Evolutionary conservation across 306 rosid genomes (phyloP).

Genomic region (Lotus japonicus): DNA sequence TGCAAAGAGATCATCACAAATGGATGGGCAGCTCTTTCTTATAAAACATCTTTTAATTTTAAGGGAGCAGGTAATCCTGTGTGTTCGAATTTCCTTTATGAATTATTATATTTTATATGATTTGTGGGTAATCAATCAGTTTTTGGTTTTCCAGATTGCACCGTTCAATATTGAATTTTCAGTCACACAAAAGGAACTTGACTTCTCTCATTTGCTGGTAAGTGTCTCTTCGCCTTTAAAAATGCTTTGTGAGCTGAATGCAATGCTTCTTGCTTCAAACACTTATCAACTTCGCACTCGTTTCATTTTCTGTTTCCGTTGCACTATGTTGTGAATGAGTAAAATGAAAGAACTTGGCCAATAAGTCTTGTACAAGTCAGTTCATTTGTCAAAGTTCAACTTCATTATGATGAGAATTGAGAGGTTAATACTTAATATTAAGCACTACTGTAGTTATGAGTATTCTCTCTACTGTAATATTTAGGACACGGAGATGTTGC

Average conservation of each 20-base stretch:
- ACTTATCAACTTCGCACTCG: neutral
- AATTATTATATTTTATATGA: conserved; percentile 4
- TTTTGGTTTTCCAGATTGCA: conserved; percentile 65
- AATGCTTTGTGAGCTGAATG: conserved; percentile 19
- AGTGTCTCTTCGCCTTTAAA: conserved; percentile 38
- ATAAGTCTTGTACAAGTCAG: no score
- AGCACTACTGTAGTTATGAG: neutral
- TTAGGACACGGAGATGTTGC: neutral
- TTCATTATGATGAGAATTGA: neutral
- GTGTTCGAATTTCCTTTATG: conserved; percentile 1
- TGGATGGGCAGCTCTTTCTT: conserved; percentile 97
- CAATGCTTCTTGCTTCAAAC: conserved; percentile 17
- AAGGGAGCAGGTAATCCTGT: conserved; percentile 80
- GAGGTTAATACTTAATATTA: no score
- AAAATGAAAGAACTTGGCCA: neutral
- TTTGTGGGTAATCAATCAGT: neutral
- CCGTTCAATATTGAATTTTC: conserved; percentile 91
- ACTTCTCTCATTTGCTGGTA: conserved; percentile 98
- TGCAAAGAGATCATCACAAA: conserved; percentile 76
- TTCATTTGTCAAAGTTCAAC: neutral
- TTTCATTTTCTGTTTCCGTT: neutral
- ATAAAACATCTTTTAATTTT: conserved; percentile 91
- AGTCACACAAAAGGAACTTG: conserved; percentile 96
- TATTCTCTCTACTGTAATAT: neutral
- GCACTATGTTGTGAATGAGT: neutral